Conservation (phyloP, 106 monocot genomes). For the Phalaenopsis equestris region DNA sequence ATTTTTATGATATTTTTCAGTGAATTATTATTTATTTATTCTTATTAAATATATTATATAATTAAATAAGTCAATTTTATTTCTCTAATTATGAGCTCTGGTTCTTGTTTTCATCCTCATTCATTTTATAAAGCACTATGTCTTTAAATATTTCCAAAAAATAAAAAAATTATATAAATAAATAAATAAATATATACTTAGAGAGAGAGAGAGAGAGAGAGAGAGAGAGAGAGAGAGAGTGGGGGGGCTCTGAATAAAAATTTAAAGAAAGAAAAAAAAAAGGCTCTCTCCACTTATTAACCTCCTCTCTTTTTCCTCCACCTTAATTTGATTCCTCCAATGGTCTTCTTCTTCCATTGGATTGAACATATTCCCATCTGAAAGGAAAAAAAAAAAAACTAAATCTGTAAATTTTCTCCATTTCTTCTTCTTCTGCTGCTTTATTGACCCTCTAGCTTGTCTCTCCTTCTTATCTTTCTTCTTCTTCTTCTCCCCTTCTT, state of each 20-base stretch:
- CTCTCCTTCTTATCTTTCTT: not conserved
- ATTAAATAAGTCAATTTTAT: too few species aligned
- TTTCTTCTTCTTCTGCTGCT: constrained; percentile 1
- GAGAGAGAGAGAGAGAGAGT: not conserved
- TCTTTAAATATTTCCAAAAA: too few species aligned
- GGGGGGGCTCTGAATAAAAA: not conserved
- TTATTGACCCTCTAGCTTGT: not conserved
- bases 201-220: too few species aligned
- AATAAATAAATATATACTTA: not conserved
- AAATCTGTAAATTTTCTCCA: not conserved
- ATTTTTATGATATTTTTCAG: too few species aligned
- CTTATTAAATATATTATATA: too few species aligned
- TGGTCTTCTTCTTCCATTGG: constrained; percentile 17
- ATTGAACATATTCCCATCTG: constrained; percentile 1
- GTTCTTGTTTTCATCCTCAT: too few species aligned
- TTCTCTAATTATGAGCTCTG: too few species aligned
- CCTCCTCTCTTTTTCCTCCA: constrained; percentile 4
- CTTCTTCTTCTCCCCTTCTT: not conserved
- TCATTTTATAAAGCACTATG: too few species aligned
- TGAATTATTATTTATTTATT: too few species aligned
- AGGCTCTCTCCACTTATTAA: not conserved
- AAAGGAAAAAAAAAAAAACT: not conserved
- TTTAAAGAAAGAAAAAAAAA: not conserved
- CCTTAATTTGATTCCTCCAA: constrained; percentile 4
- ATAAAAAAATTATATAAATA: not conserved